phyloP scores from a whole-genome alignment of 2,329 filamentous ascomycete genomes.

The Apiospora sp. region DNA sequence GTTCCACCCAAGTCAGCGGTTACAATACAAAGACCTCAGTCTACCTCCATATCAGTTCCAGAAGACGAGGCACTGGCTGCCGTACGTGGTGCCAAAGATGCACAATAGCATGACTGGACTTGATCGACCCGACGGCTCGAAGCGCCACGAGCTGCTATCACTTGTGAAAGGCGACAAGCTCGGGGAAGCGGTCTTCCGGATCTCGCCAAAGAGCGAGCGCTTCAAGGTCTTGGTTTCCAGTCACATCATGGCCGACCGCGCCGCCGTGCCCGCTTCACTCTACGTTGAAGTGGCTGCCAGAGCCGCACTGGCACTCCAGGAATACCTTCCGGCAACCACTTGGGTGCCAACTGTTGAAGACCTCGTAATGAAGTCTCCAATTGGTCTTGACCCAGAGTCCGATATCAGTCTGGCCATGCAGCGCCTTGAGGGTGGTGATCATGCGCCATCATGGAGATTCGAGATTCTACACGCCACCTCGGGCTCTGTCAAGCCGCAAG shows the following conservation, averaged over 20 bases:
- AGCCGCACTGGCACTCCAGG: conserved; percentile 41
- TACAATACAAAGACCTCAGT: conserved; percentile 28
- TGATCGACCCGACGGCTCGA: neutral
- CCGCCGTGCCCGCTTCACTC: conserved; percentile 39
- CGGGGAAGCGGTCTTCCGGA: conserved; percentile 27
- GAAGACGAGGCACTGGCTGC: conserved; percentile 37
- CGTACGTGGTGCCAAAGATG: neutral
- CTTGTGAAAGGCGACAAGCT: neutral
- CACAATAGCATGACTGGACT: neutral
- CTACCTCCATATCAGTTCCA: conserved; percentile 43
- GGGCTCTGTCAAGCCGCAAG: conserved; percentile 14
- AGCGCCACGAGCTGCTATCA: neutral
- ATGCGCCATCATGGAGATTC: conserved; percentile 29
- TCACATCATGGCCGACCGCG: conserved; percentile 37
- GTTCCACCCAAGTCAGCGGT: conserved; percentile 32
- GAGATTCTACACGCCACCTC: conserved; percentile 26
- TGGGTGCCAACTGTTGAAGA: conserved; percentile 30
- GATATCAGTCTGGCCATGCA: conserved; percentile 30
- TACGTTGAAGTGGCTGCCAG: conserved; percentile 38
- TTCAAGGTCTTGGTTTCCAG: conserved; percentile 33
- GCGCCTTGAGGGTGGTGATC: neutral
- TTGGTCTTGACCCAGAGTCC: conserved; percentile 7
- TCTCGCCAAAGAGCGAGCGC: conserved; percentile 32
- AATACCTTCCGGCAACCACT: conserved; percentile 25
- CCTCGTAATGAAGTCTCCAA: conserved; percentile 31